Evolutionary conservation across 2,329 filamentous ascomycete genomes (phyloP).

Genomic region (Botryotinia calthae): DNA sequence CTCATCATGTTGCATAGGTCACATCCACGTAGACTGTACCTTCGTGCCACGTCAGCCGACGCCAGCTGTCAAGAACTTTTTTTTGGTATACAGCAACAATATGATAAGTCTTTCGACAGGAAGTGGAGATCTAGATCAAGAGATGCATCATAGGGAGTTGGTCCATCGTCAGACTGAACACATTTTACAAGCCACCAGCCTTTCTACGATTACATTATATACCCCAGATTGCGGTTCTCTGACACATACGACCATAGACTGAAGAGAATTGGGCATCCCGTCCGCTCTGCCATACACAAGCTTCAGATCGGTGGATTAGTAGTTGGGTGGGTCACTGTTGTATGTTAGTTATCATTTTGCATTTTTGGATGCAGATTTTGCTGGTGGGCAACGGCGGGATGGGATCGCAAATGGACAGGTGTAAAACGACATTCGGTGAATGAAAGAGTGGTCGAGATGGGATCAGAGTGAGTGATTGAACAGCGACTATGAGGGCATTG

Average conservation of each 20-base stretch:
- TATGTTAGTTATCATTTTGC: not conserved
- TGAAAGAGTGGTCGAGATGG: no score
- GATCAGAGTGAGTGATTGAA: not conserved
- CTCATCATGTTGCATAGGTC: no score
- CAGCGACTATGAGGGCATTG: not conserved
- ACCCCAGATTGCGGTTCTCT: rapidly evolving
- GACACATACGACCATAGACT: not conserved
- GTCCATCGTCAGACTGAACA: not conserved
- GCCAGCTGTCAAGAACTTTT: no score
- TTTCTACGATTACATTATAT: not conserved
- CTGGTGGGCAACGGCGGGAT: not conserved
- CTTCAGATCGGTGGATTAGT: conserved; percentile 8
- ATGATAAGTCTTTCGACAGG: not conserved
- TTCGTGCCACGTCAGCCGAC: not conserved
- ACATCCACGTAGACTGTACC: not conserved
- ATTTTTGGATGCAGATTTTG: not conserved
- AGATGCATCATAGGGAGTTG: not conserved
- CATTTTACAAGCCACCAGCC: not conserved
- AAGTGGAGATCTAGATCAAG: not conserved
- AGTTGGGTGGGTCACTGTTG: conserved; percentile 7
- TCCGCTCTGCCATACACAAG: conserved; percentile 10
- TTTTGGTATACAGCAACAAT: no score
- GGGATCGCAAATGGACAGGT: not conserved
- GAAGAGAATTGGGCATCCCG: conserved; percentile 9
- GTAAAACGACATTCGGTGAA: not conserved